Percentiles rank a stretch among this genome's conserved stretches.
Evolutionary conservation across 2,329 filamentous ascomycete genomes (phyloP).

Genomic region (Beauveria bassiana): DNA sequence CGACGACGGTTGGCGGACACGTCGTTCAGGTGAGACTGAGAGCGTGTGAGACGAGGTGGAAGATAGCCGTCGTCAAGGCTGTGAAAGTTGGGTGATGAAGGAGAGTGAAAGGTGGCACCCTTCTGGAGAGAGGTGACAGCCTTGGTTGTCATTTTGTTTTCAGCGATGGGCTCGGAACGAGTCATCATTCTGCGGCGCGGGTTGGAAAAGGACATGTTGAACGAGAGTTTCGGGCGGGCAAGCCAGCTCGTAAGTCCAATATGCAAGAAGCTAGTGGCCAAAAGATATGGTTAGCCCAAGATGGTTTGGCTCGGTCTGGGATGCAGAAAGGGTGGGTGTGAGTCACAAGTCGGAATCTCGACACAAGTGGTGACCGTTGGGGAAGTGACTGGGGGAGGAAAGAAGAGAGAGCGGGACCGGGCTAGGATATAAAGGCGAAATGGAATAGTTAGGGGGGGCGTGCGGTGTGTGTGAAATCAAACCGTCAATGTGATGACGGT

Average conservation of each 20-base stretch:
- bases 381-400: conserved; percentile 8
- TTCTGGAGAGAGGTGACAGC: conserved; percentile 57
- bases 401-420: background rate
- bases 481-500: background rate
- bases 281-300: conserved; percentile 8
- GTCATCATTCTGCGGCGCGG: conserved; percentile 33
- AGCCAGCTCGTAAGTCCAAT: conserved; percentile 19
- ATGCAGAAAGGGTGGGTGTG: conserved; percentile 19
- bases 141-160: conserved; percentile 39
- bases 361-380: conserved; percentile 16
- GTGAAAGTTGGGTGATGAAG: conserved; percentile 24
- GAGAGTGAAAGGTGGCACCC: conserved; percentile 60
- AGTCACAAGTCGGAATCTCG: conserved; percentile 25
- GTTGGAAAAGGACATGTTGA: conserved; percentile 40
- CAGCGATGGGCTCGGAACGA: conserved; percentile 33
- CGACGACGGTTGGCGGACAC: conserved; percentile 63
- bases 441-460: conserved; percentile 8
- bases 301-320: conserved; percentile 15
- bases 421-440: background rate
- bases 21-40: conserved; percentile 64
- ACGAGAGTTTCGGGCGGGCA: conserved; percentile 25
- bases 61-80: conserved; percentile 31
- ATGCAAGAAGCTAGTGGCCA: conserved; percentile 22
- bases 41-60: conserved; percentile 53
- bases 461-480: background rate